Evolutionary conservation across 768 basidiomycete genomes (phyloP).

Genomic region (Termitomyces eurrhizus): DNA sequence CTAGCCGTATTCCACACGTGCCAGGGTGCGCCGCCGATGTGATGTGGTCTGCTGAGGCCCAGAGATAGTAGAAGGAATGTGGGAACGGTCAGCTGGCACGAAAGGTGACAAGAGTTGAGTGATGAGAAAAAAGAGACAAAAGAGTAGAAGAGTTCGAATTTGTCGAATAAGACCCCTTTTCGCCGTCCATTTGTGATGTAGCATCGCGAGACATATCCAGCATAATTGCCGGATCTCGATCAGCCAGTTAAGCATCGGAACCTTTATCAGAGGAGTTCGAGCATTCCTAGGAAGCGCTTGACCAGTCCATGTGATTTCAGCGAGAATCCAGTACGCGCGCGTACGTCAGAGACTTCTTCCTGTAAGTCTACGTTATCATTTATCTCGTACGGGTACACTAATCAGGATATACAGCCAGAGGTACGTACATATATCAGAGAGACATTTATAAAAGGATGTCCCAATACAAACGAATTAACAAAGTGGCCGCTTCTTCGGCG

Average conservation of each 20-base stretch:
- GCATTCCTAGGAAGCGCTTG: not conserved
- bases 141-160: not conserved
- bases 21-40: not conserved
- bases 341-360: not conserved
- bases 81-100: not conserved
- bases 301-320: not conserved
- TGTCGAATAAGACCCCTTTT: not conserved
- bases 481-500: not conserved
- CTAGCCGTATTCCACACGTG: not conserved
- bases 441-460: no score
- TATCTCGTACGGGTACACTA: not conserved
- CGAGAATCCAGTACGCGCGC: not conserved
- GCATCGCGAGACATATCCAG: conserved; percentile 7
- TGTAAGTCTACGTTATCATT: not conserved
- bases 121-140: not conserved
- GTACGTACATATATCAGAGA: not conserved
- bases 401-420: not conserved
- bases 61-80: not conserved
- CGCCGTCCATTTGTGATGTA: not conserved
- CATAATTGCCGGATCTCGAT: conserved; percentile 7
- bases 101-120: not conserved
- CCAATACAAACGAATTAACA: no score
- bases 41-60: not conserved
- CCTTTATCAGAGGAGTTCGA: not conserved
- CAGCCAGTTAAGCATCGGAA: not conserved